A percentile compares a stretch with the other conserved stretches of the same genome.
Conservation (phyloP, 116 monocot genomes). For the Posidonia oceanica region DNA sequence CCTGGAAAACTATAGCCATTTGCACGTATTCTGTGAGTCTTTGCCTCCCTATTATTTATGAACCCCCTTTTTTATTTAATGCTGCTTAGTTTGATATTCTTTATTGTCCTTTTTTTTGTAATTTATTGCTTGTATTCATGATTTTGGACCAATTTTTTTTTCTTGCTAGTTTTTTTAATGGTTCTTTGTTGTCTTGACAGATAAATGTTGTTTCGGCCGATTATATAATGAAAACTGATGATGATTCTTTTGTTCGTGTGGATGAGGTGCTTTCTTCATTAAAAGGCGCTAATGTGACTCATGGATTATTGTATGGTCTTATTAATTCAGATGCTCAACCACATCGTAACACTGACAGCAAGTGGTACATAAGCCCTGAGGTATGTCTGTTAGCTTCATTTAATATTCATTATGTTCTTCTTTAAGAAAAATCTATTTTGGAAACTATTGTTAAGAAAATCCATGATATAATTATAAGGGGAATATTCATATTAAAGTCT, state of each 20-base stretch:
- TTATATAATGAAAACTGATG: conserved; percentile 94
- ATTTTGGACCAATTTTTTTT: neutral
- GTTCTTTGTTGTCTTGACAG: conserved; percentile 13
- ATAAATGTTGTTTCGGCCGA: conserved; percentile 62
- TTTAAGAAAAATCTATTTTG: no score
- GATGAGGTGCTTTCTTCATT: conserved; percentile 75
- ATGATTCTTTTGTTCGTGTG: conserved; percentile 89
- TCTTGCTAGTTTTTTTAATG: neutral
- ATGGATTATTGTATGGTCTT: conserved; percentile 62
- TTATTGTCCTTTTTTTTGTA: neutral
- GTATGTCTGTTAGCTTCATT: conserved; percentile 20
- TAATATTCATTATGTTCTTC: no score
- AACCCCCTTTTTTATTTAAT: neutral
- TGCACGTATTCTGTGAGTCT: conserved; percentile 78
- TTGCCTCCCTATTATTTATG: no score
- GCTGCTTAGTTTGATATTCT: neutral
- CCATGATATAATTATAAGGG: conserved; percentile 4
- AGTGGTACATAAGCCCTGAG: conserved; percentile 79
- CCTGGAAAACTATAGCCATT: conserved; percentile 92
- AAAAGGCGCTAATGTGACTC: conserved; percentile 23
- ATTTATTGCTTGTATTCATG: neutral
- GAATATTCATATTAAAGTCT: no score
- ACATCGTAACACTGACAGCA: conserved; percentile 54
- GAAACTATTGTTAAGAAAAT: neutral
- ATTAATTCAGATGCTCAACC: conserved; percentile 49